phyloP scores from a whole-genome alignment of 2,329 filamentous ascomycete genomes.

The Neocatenulostroma microsporum region DNA sequence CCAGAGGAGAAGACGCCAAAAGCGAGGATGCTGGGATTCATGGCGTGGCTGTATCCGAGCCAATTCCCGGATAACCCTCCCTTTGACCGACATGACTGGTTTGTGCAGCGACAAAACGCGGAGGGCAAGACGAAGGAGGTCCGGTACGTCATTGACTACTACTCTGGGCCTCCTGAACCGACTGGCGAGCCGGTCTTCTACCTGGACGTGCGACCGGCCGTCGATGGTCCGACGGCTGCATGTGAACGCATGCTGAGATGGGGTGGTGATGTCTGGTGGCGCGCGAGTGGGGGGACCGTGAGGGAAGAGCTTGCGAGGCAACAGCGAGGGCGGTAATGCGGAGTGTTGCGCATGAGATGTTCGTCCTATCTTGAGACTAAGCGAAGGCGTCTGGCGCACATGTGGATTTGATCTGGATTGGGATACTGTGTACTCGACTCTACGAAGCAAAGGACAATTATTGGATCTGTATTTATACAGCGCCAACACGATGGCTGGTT shows the following conservation, averaged over 20 bases:
- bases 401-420: neutral
- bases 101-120: constrained; percentile 62
- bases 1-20: constrained; percentile 89
- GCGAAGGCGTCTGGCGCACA: constrained; percentile 4
- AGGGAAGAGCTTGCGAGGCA: constrained; percentile 37
- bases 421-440: neutral
- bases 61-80: constrained; percentile 75
- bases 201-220: constrained; percentile 83
- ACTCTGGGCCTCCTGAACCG: constrained; percentile 71
- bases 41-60: constrained; percentile 70
- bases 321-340: constrained; percentile 11
- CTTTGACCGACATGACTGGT: constrained; percentile 98
- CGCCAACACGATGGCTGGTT: too few relatives aligned
- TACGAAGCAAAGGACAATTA: neutral
- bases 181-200: constrained; percentile 92
- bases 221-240: constrained; percentile 71
- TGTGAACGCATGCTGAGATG: constrained; percentile 78
- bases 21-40: constrained; percentile 70
- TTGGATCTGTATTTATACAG: too few relatives aligned
- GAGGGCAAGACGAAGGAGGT: constrained; percentile 66
- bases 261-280: constrained; percentile 93
- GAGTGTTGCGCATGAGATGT: neutral
- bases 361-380: neutral
- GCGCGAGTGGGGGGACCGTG: constrained; percentile 65
- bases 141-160: constrained; percentile 96